Evolutionary conservation across 768 basidiomycete genomes (phyloP), one percentile per base, ranked within the genome.

Genomic region (Leccinum disarticulatum): DNA sequence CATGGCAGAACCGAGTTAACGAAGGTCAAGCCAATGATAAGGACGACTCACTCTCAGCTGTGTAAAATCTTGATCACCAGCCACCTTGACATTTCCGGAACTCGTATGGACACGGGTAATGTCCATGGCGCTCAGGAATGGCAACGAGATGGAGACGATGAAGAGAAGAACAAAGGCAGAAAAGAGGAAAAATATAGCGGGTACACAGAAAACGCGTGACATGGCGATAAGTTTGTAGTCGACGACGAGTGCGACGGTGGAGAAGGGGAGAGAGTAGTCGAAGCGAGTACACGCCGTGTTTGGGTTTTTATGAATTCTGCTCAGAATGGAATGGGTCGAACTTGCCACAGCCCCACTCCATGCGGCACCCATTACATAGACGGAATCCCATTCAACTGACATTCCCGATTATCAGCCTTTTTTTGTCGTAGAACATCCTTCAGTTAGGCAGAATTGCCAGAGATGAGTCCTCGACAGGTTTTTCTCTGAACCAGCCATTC

Each of bases 121-220:
- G 72, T 91, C 90, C 64, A 91, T 76, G 0, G 80, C 83, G 19
- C 85, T 77, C 22, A 92, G 77, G 74, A 76, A 85, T 1, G 91
- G 90, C 3, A 91, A 76, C 15, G 90, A 91, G 52, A 92, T 79
- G 13, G 89, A 85, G 33, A 85, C 82, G 62, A 91, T 74, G 68
- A 91, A 77, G 64, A 81, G 82, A 61, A 91, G 81, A 2, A 87
- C 79, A 59, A 90, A 81, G 28, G 90, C 89, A 48, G 71, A 74
- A 66, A 83, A 76, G 55, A 90, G 74, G 64, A 84, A 79, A 63
- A 84, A 71, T 38, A 83, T 65, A 33, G 84, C 87, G 3, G 86
- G 85, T 60, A 90, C 76, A 67, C 86, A 87, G 74, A 87, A 84
- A 27, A 73, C 65, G 61, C 84, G 80, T 22, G 76, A 61, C 79